Evolutionary conservation across 2,329 filamentous ascomycete genomes (phyloP).

Genomic region (Penicillium paneum): DNA sequence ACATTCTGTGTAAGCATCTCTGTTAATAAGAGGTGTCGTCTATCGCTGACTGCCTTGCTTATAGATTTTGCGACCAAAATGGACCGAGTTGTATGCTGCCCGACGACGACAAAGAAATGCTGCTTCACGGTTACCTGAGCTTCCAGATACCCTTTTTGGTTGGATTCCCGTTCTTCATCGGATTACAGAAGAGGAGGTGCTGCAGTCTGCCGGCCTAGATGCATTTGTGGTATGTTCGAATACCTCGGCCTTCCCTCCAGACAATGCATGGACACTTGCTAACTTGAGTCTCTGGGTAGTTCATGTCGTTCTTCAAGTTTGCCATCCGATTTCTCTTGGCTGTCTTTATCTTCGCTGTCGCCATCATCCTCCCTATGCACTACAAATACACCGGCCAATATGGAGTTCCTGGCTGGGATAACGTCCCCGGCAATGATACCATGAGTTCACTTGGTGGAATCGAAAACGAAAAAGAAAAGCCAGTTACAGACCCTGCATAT

Average conservation of each 20-base stretch:
- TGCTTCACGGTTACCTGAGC: slow-evolving; percentile 66
- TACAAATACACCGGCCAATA: slow-evolving; percentile 56
- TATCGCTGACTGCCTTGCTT: slow-evolving; percentile 11
- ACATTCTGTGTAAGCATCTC: slow-evolving; percentile 44
- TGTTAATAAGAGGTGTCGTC: not conserved
- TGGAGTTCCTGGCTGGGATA: slow-evolving; percentile 38
- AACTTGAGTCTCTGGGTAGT: slow-evolving; percentile 45
- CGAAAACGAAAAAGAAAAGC: slow-evolving; percentile 34
- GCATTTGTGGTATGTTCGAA: slow-evolving; percentile 71
- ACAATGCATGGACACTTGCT: slow-evolving; percentile 3
- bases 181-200: slow-evolving; percentile 83
- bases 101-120: slow-evolving; percentile 71
- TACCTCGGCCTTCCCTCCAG: not conserved
- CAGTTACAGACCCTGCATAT: slow-evolving; percentile 51
- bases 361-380: slow-evolving; percentile 84
- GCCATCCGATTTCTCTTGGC: slow-evolving; percentile 76
- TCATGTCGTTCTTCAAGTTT: slow-evolving; percentile 94
- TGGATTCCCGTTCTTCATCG: slow-evolving; percentile 86
- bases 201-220: slow-evolving; percentile 87
- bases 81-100: slow-evolving; percentile 86
- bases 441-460: slow-evolving; percentile 23
- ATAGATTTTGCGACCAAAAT: slow-evolving; percentile 81
- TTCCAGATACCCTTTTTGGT: slow-evolving; percentile 82
- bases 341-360: slow-evolving; percentile 76
- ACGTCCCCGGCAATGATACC: slow-evolving; percentile 23